Percentiles rank a stretch among this genome's conserved stretches.
These are phyloP conservation scores for Citrus medica DNA, from an alignment of 345 rosid species.

Conservation along the genomic window DNA sequence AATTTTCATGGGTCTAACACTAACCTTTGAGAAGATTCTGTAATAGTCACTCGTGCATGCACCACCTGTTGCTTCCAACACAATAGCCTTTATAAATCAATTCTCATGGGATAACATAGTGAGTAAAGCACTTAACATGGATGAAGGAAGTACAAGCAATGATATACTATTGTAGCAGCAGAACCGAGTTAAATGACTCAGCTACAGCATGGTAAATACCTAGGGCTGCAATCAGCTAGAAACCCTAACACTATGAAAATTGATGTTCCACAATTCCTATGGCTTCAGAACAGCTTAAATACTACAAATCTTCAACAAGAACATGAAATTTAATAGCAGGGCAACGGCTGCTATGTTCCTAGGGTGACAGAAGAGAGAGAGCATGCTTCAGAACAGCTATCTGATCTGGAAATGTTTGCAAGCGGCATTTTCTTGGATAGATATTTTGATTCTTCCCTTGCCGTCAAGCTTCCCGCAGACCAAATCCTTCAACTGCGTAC, in stretches of 20 bases:
- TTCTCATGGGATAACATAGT: background rate
- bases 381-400: slow-evolving; percentile 22
- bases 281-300: background rate
- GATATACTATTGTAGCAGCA: background rate
- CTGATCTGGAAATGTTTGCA: slow-evolving; percentile 50
- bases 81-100: background rate
- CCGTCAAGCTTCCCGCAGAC: slow-evolving; percentile 39
- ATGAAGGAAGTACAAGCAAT: background rate
- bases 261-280: background rate
- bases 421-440: slow-evolving; percentile 35
- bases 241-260: background rate
- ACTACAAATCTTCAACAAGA: background rate
- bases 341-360: background rate
- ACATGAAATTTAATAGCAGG: background rate
- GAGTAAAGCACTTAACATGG: background rate
- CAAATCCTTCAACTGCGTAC: slow-evolving; percentile 24
- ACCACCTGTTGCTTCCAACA: background rate
- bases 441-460: slow-evolving; percentile 36
- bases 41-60: background rate
- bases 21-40: background rate
- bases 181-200: background rate
- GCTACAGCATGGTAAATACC: background rate
- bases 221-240: background rate
- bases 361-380: slow-evolving; percentile 69
- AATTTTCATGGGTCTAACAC: too few species aligned